Base-by-base conservation (phyloP, 2,329 filamentous ascomycete species). In the Fusarium sp. region DNA sequence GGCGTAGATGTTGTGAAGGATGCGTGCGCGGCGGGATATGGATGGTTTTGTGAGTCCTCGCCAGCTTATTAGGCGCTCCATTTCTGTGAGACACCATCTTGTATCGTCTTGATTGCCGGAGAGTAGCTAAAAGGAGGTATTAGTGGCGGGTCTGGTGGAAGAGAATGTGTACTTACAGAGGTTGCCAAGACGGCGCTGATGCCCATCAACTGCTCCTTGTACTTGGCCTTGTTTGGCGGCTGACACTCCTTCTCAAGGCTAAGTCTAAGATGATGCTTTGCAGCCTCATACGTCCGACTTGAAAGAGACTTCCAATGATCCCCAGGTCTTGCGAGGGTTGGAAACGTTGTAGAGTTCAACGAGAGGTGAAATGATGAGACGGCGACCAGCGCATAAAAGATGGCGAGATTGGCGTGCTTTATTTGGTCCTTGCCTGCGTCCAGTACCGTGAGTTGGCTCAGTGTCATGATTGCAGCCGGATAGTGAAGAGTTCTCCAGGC, bases 1-100 rank as follows among this genome's bases (percentile, higher is more conserved):
- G 37, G 75, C 75, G 35, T 77, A 77, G 10, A 77, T 72, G 41
- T 77, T 77, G 48, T 77, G 75, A 0, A 77, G 56, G 0, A 77
- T 27, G 0, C 75, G 72, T 1, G 75, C 75, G 23, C 75, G 72
- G 1, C 75, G 75, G 13, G 75, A 77, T 41, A 77, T 75, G 1
- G 62, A 66, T 6, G 66, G 75, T 20, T 77, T 77, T 0, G 71
- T 71, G 8, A 77, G 56, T 2, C 75, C 75, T 18, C 75, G 71
- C 66, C 64, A 66, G n/a, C 70, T 62, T 11, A 77, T 77, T 6
- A 77, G 70, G 0, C 73, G 75, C 27, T 77, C 75, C 67, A 74
- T 75, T 45, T 77, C 70, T 1, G 68, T 76, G n/a, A 77, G 72
- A 34, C 73, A 77, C 67, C 70, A 65, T 2, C 75, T n/a, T 0